Base-by-base conservation (phyloP, 441 rosid species). In the Omphalea diandra region DNA sequence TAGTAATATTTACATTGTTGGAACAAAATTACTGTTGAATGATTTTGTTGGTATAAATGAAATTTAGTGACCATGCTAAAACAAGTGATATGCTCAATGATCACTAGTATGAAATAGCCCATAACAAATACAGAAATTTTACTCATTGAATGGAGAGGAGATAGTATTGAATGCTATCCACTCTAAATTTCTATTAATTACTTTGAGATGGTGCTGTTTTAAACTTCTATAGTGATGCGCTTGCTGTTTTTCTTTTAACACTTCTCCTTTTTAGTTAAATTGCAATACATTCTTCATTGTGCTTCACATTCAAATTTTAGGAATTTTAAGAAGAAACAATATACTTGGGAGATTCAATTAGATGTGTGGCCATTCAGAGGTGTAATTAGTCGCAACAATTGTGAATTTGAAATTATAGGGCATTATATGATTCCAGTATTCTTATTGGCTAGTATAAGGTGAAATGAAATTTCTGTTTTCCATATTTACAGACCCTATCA, bases 81-180 rank as follows among this genome's bases (percentile, higher is more conserved):
- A n/a, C n/a, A n/a, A n/a, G n/a, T n/a, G n/a, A n/a, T n/a, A n/a
- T n/a, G n/a, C n/a, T n/a, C n/a, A n/a, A n/a, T n/a, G n/a, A n/a
- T n/a, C n/a, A n/a, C n/a, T n/a, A n/a, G n/a, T n/a, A n/a, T n/a
- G n/a, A n/a, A n/a, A n/a, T n/a, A n/a, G n/a, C n/a, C n/a, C n/a
- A n/a, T n/a, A n/a, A n/a, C n/a, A n/a, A 55, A 55, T 29, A 26
- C n/a, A 55, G 35, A 55, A 26, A 55, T 55, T 55, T 55, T 55
- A 55, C 35, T 55, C 3, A 11, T 55, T 11, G 36, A 8, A 17
- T n/a, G n/a, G n/a, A n/a, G n/a, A 26, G 27, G 58, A 31, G 33
- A 20, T 1, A 20, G 24, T 2, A 36, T 29, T 55, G n/a, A 29
- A 55, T 6, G 3, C 60, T 55, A 0, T 1, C 35, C 33, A 26